Percentiles rank a stretch among this genome's conserved stretches.
phyloP scores from a whole-genome alignment of 2,329 filamentous ascomycete genomes.

The Sporothrix phasma region DNA sequence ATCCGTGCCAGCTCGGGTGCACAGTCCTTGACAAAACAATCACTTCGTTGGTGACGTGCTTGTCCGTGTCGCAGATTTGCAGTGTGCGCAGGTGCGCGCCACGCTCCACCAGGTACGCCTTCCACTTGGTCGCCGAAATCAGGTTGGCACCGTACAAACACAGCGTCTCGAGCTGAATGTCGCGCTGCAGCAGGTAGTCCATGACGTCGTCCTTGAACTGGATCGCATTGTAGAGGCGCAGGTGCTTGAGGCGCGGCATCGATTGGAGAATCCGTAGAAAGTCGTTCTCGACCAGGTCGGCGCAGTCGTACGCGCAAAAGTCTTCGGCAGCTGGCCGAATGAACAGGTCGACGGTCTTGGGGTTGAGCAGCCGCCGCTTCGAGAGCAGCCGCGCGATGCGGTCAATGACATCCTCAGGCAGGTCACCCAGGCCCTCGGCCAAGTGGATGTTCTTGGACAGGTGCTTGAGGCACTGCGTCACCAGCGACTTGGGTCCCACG shows the following conservation, averaged over 20 bases:
- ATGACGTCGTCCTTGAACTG: slow-evolving; percentile 83
- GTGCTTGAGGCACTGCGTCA: slow-evolving; percentile 53
- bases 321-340: slow-evolving; percentile 41
- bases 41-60: slow-evolving; percentile 64
- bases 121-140: slow-evolving; percentile 67
- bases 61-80: slow-evolving; percentile 76
- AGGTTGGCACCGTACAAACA: slow-evolving; percentile 80
- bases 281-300: slow-evolving; percentile 62
- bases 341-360: slow-evolving; percentile 48
- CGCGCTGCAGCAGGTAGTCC: slow-evolving; percentile 67
- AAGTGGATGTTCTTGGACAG: slow-evolving; percentile 52
- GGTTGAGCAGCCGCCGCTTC: slow-evolving; percentile 47
- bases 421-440: slow-evolving; percentile 51
- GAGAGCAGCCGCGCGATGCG: slow-evolving; percentile 50
- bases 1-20: slow-evolving; percentile 63
- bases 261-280: slow-evolving; percentile 71
- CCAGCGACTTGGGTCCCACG: slow-evolving; percentile 58
- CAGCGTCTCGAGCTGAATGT: slow-evolving; percentile 54
- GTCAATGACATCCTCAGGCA: slow-evolving; percentile 46
- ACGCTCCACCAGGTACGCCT: slow-evolving; percentile 53
- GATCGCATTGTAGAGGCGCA: slow-evolving; percentile 76
- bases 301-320: slow-evolving; percentile 48
- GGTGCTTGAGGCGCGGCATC: slow-evolving; percentile 55
- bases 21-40: slow-evolving; percentile 49
- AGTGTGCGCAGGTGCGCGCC: slow-evolving; percentile 57